A percentile compares a stretch with the other conserved stretches of the same genome.
Conservation (phyloP, 2,329 filamentous ascomycete species). For the Domatiomyces catenatus region DNA sequence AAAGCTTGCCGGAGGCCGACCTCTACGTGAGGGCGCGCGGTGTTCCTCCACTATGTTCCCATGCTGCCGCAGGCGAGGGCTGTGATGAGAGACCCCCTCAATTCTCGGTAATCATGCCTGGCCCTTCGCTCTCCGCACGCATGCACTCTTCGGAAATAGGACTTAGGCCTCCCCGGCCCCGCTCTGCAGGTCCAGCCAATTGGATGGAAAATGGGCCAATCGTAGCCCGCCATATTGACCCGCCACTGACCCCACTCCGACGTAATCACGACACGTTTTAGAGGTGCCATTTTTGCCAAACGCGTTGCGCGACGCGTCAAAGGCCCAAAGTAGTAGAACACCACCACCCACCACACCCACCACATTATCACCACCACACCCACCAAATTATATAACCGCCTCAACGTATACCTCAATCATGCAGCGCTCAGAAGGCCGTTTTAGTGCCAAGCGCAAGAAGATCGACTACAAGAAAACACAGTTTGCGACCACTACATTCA, state of each 20-base stretch:
- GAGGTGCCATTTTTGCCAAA: no score
- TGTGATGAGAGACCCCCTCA: background rate
- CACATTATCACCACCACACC: background rate
- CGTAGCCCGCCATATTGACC: no score
- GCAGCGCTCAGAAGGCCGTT: slow-evolving; percentile 30
- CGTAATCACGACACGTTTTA: no score
- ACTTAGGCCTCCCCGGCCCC: no score
- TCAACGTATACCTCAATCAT: slow-evolving; percentile 16
- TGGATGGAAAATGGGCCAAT: no score
- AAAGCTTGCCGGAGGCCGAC: background rate
- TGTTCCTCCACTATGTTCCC: background rate
- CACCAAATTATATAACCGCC: background rate
- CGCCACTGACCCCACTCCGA: no score
- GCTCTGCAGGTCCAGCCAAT: no score
- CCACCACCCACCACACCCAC: background rate
- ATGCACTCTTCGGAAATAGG: no score
- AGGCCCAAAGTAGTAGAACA: background rate
- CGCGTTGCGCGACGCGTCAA: no score
- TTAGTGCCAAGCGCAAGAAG: slow-evolving; percentile 56
- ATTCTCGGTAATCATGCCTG: background rate
- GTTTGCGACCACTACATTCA: slow-evolving; percentile 62
- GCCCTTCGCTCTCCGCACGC: background rate
- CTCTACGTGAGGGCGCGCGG: background rate
- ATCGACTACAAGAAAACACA: slow-evolving; percentile 74
- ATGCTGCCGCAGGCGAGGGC: background rate